A percentile compares a stretch with the other conserved stretches of the same genome.
Conservation (phyloP, 2,329 filamentous ascomycete genomes). For the Colletotrichum trifolii region DNA sequence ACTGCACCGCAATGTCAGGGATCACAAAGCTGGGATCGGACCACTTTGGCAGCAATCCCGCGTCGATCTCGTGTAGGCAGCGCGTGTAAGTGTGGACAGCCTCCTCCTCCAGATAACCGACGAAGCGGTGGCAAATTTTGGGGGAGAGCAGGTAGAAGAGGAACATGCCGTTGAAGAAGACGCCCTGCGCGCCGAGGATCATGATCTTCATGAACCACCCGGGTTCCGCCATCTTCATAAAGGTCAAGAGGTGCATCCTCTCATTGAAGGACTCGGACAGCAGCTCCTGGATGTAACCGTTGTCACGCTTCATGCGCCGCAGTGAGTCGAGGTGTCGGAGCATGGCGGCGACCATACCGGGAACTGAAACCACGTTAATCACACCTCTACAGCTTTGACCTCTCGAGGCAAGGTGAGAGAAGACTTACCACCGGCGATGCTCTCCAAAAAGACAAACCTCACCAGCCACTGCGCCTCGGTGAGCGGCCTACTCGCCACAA, state of each 20-base stretch:
- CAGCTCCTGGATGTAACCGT: conserved; percentile 95
- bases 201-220: conserved; percentile 92
- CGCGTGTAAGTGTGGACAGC: conserved; percentile 95
- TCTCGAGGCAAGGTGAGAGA: not conserved
- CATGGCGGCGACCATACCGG: conserved; percentile 97
- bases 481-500: conserved; percentile 68
- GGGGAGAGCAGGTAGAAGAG: conserved; percentile 87
- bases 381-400: not conserved
- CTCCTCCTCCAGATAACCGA: conserved; percentile 97
- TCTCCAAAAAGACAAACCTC: conserved; percentile 82
- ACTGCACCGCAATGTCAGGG: conserved; percentile 88
- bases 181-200: conserved; percentile 91
- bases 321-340: conserved; percentile 88
- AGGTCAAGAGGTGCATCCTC: conserved; percentile 91
- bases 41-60: conserved; percentile 87
- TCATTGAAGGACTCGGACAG: conserved; percentile 94
- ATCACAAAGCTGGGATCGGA: conserved; percentile 74
- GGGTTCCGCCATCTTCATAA: conserved; percentile 83
- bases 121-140: conserved; percentile 91
- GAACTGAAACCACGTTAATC: conserved; percentile 61
- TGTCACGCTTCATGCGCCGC: conserved; percentile 87
- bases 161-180: conserved; percentile 97
- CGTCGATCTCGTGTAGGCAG: conserved; percentile 86
- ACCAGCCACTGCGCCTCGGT: conserved; percentile 84
- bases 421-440: conserved; percentile 75